Evolutionary conservation across 192 early-diverging fungal species (phyloP).

Genomic region (Lobosporangium transversale): DNA sequence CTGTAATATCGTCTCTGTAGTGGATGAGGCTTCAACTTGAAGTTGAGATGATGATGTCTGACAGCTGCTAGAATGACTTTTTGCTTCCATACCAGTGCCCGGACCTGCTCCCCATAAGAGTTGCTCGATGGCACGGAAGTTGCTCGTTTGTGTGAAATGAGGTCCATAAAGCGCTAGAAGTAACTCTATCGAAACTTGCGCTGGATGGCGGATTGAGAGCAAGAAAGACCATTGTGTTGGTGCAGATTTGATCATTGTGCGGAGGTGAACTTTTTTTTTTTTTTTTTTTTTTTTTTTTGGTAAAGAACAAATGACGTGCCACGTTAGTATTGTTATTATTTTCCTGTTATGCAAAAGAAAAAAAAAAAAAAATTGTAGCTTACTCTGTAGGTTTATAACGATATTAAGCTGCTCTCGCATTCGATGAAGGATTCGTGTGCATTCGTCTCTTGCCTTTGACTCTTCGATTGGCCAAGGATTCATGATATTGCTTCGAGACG

Average conservation of each 20-base stretch:
- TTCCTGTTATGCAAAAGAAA: not conserved
- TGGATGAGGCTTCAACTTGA: not conserved
- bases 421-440: conserved; percentile 40
- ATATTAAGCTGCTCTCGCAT: conserved; percentile 53
- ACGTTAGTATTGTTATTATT: not conserved
- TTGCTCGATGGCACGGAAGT: conserved; percentile 42
- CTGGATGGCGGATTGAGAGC: conserved; percentile 47
- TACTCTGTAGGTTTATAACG: conserved; percentile 53
- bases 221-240: conserved; percentile 47
- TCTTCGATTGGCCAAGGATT: conserved; percentile 44
- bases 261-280: conserved; percentile 30
- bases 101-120: conserved; percentile 27
- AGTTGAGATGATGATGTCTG: not conserved
- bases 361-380: not conserved
- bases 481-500: conserved; percentile 27
- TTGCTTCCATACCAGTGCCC: no score
- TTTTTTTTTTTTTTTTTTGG: no score
- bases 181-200: conserved; percentile 44
- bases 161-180: conserved; percentile 41
- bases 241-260: conserved; percentile 51
- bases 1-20: not conserved
- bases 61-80: no score
- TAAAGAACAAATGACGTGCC: not conserved
- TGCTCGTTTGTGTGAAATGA: conserved; percentile 43
- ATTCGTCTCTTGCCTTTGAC: conserved; percentile 36